Evolutionary conservation across 179 eudicot genomes (phyloP).

Genomic region (Heliamphora pulchella): DNA sequence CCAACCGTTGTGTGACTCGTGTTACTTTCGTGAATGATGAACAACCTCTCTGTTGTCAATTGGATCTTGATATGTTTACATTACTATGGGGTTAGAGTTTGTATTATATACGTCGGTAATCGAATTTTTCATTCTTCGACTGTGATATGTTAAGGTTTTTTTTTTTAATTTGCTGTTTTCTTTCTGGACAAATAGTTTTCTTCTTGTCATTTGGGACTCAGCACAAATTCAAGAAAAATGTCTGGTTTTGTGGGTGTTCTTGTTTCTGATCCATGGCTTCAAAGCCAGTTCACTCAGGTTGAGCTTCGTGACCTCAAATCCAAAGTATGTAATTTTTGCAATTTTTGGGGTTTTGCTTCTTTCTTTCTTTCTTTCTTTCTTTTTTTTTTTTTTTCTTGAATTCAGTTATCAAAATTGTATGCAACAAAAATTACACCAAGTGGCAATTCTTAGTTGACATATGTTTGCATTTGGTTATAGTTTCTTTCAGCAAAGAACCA

Average conservation of each 20-base stretch:
- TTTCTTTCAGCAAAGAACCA: slow-evolving; percentile 36
- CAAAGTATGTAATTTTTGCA: slow-evolving; percentile 34
- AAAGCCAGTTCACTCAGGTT: slow-evolving; percentile 96
- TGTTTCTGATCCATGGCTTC: slow-evolving; percentile 99
- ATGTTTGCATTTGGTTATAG: slow-evolving; percentile 27
- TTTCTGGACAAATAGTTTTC: background rate
- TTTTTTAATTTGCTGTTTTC: slow-evolving; percentile 17
- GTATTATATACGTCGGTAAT: background rate
- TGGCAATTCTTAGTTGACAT: no score
- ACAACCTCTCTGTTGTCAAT: background rate
- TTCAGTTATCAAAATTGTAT: no score
- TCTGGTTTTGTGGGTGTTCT: slow-evolving; percentile 66
- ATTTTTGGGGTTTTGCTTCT: no score
- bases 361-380: background rate
- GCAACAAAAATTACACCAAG: no score
- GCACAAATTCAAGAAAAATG: slow-evolving; percentile 29
- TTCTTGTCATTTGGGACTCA: background rate
- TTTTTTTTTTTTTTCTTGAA: background rate
- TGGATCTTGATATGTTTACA: background rate
- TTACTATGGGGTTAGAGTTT: background rate
- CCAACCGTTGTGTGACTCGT: background rate
- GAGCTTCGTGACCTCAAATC: slow-evolving; percentile 86
- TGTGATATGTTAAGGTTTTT: background rate
- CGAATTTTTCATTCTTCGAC: background rate
- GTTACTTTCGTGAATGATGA: background rate